Percentiles rank a stretch among this genome's conserved stretches.
Conservation (phyloP, 306 rosid species). For the Oemleria cerasiformis region DNA sequence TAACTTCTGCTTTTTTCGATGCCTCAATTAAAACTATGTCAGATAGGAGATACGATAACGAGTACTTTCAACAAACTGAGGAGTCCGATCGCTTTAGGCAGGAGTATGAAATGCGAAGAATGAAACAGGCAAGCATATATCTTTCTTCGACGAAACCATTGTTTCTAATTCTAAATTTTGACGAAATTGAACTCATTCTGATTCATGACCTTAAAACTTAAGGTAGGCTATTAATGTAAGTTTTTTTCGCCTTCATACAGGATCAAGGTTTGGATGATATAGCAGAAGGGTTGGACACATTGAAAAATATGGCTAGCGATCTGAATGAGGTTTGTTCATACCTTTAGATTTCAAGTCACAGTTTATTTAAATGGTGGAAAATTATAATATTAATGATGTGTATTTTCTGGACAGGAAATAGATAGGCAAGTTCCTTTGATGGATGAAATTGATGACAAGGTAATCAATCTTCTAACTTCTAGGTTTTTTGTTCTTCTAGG, state of each 20-base stretch:
- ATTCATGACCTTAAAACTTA: neutral
- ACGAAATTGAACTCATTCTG: conserved; percentile 2
- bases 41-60: conserved; percentile 32
- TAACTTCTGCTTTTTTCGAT: neutral
- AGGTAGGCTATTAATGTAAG: too few relatives aligned
- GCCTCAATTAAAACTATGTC: neutral
- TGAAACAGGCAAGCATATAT: conserved; percentile 35
- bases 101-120: conserved; percentile 36
- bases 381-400: neutral
- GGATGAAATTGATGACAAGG: conserved; percentile 42
- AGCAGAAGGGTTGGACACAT: conserved; percentile 39
- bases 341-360: neutral
- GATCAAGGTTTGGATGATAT: conserved; percentile 44
- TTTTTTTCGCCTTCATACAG: conserved; percentile 22
- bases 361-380: neutral
- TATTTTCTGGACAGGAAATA: conserved; percentile 20
- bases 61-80: conserved; percentile 35
- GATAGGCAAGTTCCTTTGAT: conserved; percentile 33
- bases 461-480: conserved; percentile 7
- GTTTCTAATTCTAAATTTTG: neutral
- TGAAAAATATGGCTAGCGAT: conserved; percentile 44
- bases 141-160: neutral
- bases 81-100: conserved; percentile 34
- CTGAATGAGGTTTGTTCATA: conserved; percentile 39
- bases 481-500: neutral